A percentile compares a stretch with the other conserved stretches of the same genome.
These are phyloP conservation scores for Diospyros kaki DNA, from an alignment of 148 eudicot species.

Conservation along the genomic window DNA sequence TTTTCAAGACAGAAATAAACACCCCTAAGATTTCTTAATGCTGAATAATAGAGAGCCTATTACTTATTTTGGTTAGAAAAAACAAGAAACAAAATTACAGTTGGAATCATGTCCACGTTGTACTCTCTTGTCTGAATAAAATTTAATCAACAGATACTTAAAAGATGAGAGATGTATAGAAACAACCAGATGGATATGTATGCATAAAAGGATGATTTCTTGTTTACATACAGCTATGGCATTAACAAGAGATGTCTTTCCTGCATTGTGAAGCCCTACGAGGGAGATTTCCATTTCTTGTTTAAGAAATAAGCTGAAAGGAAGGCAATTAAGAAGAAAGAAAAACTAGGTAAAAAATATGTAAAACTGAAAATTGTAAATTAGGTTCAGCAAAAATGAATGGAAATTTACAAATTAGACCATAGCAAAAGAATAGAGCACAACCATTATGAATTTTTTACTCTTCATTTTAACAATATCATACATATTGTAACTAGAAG, in stretches of 20 bases:
- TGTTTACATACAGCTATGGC: conserved; percentile 61
- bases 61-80: not conserved
- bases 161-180: not conserved
- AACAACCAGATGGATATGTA: not conserved
- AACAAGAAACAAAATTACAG: conserved; percentile 47
- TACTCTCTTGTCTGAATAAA: conserved; percentile 74
- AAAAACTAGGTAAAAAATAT: not conserved
- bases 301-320: conserved; percentile 70
- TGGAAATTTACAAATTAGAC: no score
- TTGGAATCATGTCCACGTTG: conserved; percentile 94
- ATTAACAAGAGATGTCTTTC: conserved; percentile 87
- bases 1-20: conserved; percentile 7
- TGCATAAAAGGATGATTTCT: not conserved
- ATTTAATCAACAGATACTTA: conserved; percentile 12
- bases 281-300: conserved; percentile 98
- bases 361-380: no score
- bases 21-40: not conserved
- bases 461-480: no score
- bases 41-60: not conserved
- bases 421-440: no score
- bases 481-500: no score
- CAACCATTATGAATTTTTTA: no score
- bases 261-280: conserved; percentile 91
- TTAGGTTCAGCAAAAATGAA: no score
- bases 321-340: not conserved